phyloP scores from a whole-genome alignment of 129 eudicot species.

The Saposhnikovia divaricata region DNA sequence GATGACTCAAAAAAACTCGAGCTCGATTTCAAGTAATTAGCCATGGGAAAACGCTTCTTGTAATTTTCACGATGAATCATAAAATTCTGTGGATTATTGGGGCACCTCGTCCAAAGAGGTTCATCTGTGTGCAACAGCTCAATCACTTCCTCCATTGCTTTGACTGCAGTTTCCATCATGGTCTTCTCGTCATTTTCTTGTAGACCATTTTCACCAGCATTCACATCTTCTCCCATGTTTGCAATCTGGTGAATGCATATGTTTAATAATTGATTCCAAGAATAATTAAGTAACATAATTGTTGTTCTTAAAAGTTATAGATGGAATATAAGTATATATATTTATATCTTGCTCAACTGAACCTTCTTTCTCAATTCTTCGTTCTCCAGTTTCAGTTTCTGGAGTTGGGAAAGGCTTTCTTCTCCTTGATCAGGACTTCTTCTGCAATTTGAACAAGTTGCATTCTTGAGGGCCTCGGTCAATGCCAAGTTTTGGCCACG shows the following conservation, averaged over 20 bases:
- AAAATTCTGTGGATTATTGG: neutral
- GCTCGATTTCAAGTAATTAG: neutral
- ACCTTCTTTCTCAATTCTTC: conserved; percentile 23
- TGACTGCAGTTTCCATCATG: neutral
- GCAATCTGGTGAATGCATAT: neutral
- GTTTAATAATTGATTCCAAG: neutral
- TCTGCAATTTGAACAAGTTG: conserved; percentile 18
- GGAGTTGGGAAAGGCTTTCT: too few relatives aligned
- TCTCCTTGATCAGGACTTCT: neutral
- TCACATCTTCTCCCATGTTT: too few relatives aligned
- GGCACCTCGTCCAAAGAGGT: neutral
- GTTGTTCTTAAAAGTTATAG: neutral
- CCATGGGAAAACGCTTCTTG: neutral
- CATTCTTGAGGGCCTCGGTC: conserved; percentile 15
- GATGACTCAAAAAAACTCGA: neutral
- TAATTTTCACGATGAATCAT: neutral
- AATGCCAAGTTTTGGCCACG: conserved; percentile 21
- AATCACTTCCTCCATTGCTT: neutral
- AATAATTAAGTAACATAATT: neutral
- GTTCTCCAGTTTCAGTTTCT: conserved; percentile 4
- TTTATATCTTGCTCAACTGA: neutral
- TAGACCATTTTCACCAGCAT: neutral
- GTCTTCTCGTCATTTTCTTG: neutral
- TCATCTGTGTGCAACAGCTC: neutral
- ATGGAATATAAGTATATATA: neutral